Percentiles rank a stretch among this genome's conserved stretches.
Evolutionary conservation across 2,329 filamentous ascomycete species (phyloP).

Genomic region (Dothistroma septosporum): DNA sequence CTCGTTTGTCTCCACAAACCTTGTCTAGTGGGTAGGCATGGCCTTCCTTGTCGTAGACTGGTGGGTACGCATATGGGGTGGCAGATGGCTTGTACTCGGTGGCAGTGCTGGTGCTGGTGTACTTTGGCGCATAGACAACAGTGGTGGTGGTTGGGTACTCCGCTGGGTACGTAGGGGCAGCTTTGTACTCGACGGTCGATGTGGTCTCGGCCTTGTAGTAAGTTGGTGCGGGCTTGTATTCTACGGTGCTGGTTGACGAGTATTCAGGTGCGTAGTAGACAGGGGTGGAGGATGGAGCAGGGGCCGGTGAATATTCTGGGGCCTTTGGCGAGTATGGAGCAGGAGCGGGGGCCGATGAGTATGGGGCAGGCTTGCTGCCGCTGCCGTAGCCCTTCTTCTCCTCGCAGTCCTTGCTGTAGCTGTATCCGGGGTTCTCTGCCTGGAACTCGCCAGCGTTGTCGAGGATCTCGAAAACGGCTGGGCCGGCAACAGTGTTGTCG

Average conservation of each 20-base stretch:
- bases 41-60: not conserved
- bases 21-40: not conserved
- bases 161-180: not conserved
- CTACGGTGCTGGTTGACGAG: not conserved
- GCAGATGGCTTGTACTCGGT: not conserved
- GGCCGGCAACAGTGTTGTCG: constrained; percentile 31
- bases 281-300: too few relatives aligned
- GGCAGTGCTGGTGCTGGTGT: not conserved
- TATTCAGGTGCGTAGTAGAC: too few relatives aligned
- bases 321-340: not conserved
- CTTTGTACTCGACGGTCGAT: not conserved
- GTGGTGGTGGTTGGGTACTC: too few relatives aligned
- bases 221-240: not conserved
- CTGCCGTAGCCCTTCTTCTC: not conserved
- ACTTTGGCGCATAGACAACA: not conserved
- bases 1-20: not conserved
- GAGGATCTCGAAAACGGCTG: constrained; percentile 25
- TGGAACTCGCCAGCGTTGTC: constrained; percentile 12
- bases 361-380: too few relatives aligned
- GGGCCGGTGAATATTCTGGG: too few relatives aligned
- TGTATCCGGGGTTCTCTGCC: not conserved
- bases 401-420: not conserved
- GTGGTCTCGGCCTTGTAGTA: not conserved
- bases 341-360: not conserved
- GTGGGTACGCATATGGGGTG: too few relatives aligned